Conservation (phyloP, 495 filamentous ascomycete species). For the Penicillium turbatum region DNA sequence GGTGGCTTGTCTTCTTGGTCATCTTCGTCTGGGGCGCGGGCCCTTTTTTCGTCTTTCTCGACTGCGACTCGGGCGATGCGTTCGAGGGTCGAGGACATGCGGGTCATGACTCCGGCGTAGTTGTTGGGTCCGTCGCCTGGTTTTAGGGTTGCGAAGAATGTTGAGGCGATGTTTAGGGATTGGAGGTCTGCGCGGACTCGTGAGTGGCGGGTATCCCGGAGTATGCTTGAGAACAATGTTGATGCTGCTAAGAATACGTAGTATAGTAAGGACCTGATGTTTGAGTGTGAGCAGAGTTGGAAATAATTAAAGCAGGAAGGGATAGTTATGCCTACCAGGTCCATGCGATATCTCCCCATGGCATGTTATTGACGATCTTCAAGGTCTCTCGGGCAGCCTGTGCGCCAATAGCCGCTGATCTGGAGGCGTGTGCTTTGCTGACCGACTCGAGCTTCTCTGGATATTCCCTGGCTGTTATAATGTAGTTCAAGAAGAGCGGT, state of each 20-base stretch:
- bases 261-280: constrained; percentile 79
- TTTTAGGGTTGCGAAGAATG: constrained; percentile 73
- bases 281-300: constrained; percentile 6
- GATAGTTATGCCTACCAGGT: constrained; percentile 66
- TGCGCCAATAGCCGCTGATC: constrained; percentile 64
- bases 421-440: constrained; percentile 65
- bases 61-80: constrained; percentile 82
- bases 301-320: background rate
- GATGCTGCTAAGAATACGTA: constrained; percentile 90
- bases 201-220: constrained; percentile 80
- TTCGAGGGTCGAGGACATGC: constrained; percentile 84
- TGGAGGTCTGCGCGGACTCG: constrained; percentile 78
- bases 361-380: constrained; percentile 85
- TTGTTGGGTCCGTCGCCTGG: constrained; percentile 61
- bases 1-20: constrained; percentile 12
- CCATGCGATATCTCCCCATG: constrained; percentile 86
- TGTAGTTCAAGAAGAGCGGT: constrained; percentile 87
- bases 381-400: constrained; percentile 87
- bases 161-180: constrained; percentile 82
- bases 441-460: constrained; percentile 12
- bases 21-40: constrained; percentile 9
- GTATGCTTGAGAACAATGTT: constrained; percentile 88
- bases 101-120: constrained; percentile 83
- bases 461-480: constrained; percentile 32
- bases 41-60: constrained; percentile 70